Conservation (phyloP, 768 basidiomycete species). For the Exidia glandulosa region DNA sequence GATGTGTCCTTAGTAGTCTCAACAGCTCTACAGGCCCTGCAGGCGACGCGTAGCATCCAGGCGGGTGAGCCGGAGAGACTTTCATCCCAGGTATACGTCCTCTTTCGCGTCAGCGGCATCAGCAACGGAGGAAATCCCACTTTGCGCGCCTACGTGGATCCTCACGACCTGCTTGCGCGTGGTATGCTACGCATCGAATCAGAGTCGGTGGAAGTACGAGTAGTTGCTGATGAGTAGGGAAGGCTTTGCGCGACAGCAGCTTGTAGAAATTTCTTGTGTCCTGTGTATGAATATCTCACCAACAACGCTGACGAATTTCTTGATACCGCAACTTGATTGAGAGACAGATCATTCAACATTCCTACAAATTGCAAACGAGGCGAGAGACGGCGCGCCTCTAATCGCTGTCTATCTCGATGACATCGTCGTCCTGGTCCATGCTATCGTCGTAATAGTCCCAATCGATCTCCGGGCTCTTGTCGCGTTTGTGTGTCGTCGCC, state of each 20-base stretch:
- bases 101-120: not conserved
- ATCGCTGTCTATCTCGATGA: conserved; percentile 80
- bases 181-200: not conserved
- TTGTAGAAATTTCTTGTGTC: too few relatives aligned
- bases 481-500: conserved; percentile 16
- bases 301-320: too few relatives aligned
- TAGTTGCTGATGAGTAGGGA: not conserved
- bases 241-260: not conserved
- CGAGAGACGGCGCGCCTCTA: too few relatives aligned
- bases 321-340: too few relatives aligned
- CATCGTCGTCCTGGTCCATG: conserved; percentile 57
- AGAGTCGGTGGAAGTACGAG: not conserved
- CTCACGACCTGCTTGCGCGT: not conserved
- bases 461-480: conserved; percentile 56
- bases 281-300: too few relatives aligned
- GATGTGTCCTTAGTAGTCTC: not conserved
- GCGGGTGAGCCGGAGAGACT: not conserved
- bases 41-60: not conserved
- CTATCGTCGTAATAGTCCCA: conserved; percentile 33
- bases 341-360: too few relatives aligned
- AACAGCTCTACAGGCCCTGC: not conserved
- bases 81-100: not conserved
- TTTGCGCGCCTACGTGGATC: not conserved
- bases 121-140: not conserved
- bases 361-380: too few relatives aligned